phyloP scores from a whole-genome alignment of 352 stramenopile species.

The Thalassiosira mediterranea region DNA sequence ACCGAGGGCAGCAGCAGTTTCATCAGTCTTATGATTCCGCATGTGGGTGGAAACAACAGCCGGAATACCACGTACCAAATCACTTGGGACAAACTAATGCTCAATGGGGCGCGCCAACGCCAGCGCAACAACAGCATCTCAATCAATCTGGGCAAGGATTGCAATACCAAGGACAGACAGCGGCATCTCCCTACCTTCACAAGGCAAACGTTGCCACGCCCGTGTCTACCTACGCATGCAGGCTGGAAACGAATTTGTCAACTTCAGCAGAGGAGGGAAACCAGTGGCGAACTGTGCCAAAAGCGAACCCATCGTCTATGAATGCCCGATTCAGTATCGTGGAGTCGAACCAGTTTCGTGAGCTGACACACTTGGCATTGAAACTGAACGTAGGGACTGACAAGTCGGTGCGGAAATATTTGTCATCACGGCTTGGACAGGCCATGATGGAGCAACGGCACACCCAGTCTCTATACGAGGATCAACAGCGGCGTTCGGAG shows the following conservation, averaged over 20 bases:
- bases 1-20: conserved; percentile 1
- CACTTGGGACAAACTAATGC: conserved; percentile 21
- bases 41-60: conserved; percentile 9
- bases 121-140: conserved; percentile 15
- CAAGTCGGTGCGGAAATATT: conserved; percentile 51
- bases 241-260: conserved; percentile 39
- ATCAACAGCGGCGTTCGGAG: conserved; percentile 36
- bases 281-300: conserved; percentile 28
- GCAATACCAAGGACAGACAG: conserved; percentile 23
- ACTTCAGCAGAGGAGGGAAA: conserved; percentile 16
- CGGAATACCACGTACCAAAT: background rate
- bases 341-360: conserved; percentile 62
- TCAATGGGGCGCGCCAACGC: conserved; percentile 26
- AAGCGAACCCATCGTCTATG: conserved; percentile 1
- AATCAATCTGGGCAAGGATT: conserved; percentile 4
- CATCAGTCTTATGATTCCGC: background rate
- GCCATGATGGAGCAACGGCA: conserved; percentile 37
- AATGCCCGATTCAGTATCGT: conserved; percentile 59
- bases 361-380: conserved; percentile 57
- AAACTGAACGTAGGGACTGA: conserved; percentile 54
- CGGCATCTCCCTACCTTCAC: conserved; percentile 28
- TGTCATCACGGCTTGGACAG: conserved; percentile 49
- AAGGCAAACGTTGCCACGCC: conserved; percentile 23
- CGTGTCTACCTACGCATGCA: conserved; percentile 51
- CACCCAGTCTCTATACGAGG: conserved; percentile 14